Conservation (phyloP, 1,284 basidiomycete genomes). For the Heterobasidion parviporum region DNA sequence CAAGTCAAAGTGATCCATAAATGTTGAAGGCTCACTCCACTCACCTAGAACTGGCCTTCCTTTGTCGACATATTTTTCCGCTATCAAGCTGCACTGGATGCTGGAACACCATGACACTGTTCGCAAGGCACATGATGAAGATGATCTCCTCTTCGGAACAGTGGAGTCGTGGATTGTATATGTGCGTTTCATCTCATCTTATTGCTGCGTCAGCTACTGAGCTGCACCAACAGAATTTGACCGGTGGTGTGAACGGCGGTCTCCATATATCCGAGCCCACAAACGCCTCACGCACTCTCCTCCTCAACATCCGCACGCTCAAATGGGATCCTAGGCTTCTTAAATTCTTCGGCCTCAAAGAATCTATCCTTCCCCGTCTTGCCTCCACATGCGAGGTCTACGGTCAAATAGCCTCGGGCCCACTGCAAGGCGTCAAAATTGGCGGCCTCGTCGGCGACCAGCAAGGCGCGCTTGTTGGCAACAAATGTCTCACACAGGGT, state of each 20-base stretch:
- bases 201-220: conserved; percentile 3
- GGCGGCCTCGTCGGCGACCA: conserved; percentile 95
- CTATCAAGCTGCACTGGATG: conserved; percentile 96
- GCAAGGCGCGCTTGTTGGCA: conserved; percentile 93
- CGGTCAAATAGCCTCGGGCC: conserved; percentile 63
- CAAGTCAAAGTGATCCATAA: conserved; percentile 2
- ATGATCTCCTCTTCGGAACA: conserved; percentile 87
- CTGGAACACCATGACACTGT: conserved; percentile 84
- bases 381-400: conserved; percentile 92
- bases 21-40: conserved; percentile 4
- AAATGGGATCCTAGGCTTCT: conserved; percentile 81
- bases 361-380: conserved; percentile 78
- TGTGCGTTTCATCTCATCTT: conserved; percentile 36
- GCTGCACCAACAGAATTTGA: conserved; percentile 56
- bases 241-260: conserved; percentile 60
- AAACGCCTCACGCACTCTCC: conserved; percentile 93
- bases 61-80: conserved; percentile 96
- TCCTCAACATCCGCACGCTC: conserved; percentile 79
- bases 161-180: conserved; percentile 96
- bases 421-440: conserved; percentile 75
- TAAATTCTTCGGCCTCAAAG: conserved; percentile 81
- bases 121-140: conserved; percentile 70
- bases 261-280: conserved; percentile 94
- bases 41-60: conserved; percentile 76
- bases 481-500: conserved; percentile 82